Base-by-base conservation (phyloP, 495 filamentous ascomycete species). In the Oidiodendron maius region DNA sequence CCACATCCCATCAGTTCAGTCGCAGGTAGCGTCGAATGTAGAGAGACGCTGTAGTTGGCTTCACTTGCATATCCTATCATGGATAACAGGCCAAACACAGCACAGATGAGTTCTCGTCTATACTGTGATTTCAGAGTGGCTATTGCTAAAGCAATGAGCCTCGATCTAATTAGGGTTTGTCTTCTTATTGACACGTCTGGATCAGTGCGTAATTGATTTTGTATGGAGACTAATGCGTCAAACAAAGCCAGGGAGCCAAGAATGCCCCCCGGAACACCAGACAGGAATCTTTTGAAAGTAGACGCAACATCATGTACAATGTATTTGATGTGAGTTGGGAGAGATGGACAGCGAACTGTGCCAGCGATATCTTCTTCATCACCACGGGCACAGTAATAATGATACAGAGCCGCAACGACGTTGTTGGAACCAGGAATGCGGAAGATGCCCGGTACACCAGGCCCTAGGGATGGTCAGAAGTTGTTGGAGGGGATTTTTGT, bases 201-300 rank as follows among this genome's bases (percentile, higher is more conserved):
- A 40, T 74, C 71, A 0, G 63, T 65, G 46, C 72, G 66, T 13
- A 77, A 67, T 37, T 81, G 75, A 24, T 66, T 67, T 36, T 78
- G 75, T 25, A 93, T 82, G 24, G 72, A 71, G 21, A 82, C 75
- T 12, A 91, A 57, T 3, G 76, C 72, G 39, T 82, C 76, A 51
- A 88, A 90, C 20, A 90, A 61, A 18, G 69, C 64, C 28, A 77
- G 56, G 20, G 83, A 85, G 12, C 87, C 87, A 10, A 93, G 67
- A 30, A 91, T 80, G 1, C 87, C 87, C 1, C 80, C 82, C 0
- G 87, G 87, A 1, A 93, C 63, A 4, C 82, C 84, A 6, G 76
- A 70, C 13, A 93, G 63, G 5, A 93, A 64, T 22, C 74, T 76
- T 57, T 87, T 89, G 64, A 91, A 83, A 9, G 80, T 70, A 40